A percentile compares a stretch with the other conserved stretches of the same genome.
These are phyloP conservation scores for Begonia peltatifolia DNA, from an alignment of 306 rosid species.

Conservation along the genomic window DNA sequence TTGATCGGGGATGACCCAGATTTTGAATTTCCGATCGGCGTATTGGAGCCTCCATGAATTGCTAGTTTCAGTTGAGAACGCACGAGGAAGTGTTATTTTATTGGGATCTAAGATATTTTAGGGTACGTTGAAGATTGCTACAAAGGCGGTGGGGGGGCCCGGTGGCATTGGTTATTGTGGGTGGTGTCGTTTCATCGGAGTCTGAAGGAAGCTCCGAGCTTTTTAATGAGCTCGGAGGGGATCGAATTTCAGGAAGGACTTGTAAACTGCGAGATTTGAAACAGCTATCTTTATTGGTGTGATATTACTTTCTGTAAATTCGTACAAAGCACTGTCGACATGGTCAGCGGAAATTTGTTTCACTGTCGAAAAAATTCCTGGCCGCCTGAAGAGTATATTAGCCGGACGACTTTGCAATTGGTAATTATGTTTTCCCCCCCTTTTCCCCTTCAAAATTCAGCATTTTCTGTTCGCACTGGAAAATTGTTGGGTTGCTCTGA, in stretches of 20 bases:
- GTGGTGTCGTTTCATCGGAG: neutral
- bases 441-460: too few relatives aligned
- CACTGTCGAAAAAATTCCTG: conserved; percentile 85
- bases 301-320: too few relatives aligned
- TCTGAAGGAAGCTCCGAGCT: conserved; percentile 9
- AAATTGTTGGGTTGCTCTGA: too few relatives aligned
- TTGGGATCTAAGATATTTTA: conserved; percentile 1
- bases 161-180: neutral
- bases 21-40: conserved; percentile 1
- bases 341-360: conserved; percentile 64
- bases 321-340: conserved; percentile 4
- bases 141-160: neutral
- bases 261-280: too few relatives aligned
- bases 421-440: conserved; percentile 17
- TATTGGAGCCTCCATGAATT: neutral
- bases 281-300: too few relatives aligned
- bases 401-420: conserved; percentile 58
- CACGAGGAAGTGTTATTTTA: neutral
- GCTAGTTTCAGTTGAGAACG: neutral
- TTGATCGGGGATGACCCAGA: conserved; percentile 2
- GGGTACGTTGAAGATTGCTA: neutral
- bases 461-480: too few relatives aligned
- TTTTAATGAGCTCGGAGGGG: conserved; percentile 3
- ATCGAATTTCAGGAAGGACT: conserved; percentile 5
- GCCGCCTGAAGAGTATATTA: conserved; percentile 89